phyloP scores from a whole-genome alignment of 768 basidiomycete species.

The Porphyrellus cyaneotinctus region DNA sequence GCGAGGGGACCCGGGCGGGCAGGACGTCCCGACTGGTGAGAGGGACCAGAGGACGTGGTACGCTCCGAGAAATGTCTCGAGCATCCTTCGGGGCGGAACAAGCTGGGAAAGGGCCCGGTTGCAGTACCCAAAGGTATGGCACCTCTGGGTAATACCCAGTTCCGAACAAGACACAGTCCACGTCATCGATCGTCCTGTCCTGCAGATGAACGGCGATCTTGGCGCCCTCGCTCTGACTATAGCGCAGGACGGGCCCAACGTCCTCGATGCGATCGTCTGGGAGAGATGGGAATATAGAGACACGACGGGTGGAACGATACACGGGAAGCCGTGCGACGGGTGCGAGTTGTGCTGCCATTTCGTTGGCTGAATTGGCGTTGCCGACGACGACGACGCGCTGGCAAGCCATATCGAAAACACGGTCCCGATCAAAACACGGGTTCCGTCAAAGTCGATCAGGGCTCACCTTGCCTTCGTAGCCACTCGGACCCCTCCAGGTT shows the following conservation, averaged over 20 bases:
- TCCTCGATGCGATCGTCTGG: conserved; percentile 41
- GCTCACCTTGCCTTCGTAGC: conserved; percentile 33
- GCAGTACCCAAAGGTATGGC: conserved; percentile 36
- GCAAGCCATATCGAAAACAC: not conserved
- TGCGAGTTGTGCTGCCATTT: conserved; percentile 46
- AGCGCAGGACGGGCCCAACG: conserved; percentile 39
- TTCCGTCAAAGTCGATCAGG: not conserved
- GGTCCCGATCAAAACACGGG: not conserved
- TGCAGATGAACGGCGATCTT: conserved; percentile 35
- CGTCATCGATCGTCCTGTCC: conserved; percentile 36
- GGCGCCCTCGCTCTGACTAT: conserved; percentile 14
- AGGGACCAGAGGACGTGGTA: conserved; percentile 15
- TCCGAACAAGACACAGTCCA: conserved; percentile 43
- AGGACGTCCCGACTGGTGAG: conserved; percentile 26
- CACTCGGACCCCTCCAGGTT: conserved; percentile 38
- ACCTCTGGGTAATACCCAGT: conserved; percentile 46
- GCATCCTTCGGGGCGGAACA: too few relatives aligned
- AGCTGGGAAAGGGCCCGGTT: not conserved
- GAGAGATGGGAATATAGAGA: conserved; percentile 41
- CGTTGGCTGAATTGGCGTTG: conserved; percentile 52
- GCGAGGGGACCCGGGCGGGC: conserved; percentile 40
- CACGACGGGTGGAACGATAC: conserved; percentile 44
- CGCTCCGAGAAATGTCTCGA: too few relatives aligned
- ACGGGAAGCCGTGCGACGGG: conserved; percentile 38
- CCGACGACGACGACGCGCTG: conserved; percentile 47